Base-by-base conservation (phyloP, 2,329 filamentous ascomycete genomes). In the Chrysosphaeria jannelii region DNA sequence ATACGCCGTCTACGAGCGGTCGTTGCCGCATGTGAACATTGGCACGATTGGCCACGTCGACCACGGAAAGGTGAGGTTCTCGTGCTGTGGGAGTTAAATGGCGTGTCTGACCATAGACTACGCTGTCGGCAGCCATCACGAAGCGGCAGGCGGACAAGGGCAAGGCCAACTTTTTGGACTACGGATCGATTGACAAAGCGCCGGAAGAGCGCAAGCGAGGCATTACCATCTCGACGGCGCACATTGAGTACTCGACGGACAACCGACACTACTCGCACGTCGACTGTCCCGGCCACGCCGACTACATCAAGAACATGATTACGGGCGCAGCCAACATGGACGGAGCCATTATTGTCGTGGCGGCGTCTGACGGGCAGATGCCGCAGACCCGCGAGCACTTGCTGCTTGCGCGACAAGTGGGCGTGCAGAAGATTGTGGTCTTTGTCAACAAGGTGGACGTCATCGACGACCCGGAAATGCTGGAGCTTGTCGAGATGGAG, bases 301-400 rank as follows among this genome's bases (percentile, higher is more conserved):
- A 97, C 76, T 97, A 97, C 61, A 93, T 97, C 58, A 97, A 97
- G 66, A 97, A 97, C 69, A 97, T 97, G 85, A 97, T 97, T 48
- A 97, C 85, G 35, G 85, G 85, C 66, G 79, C 85, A 32, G 81
- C 88, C 40, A 89, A 78, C 58, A 97, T 97, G 85, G 85, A 97
- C 40, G 85, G 85, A 40, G 81, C 85, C 40, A 81, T 97, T 44
- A 91, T 97, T 40, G 85, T 97, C 35, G 88, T 97, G 38, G 88
- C 88, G 37, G 85, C 85, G 36, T 90, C 78, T 18, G 85, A 97
- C 45, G 85, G 85, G 44, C 88, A 97, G 56, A 97, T 97, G 85
- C 85, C 85, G 40, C 88, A 97, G 63, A 97, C 85, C 35, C 65
- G 85, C 50, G 85, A 97, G 56, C 85, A 97, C 56, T 59, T 97